Evolutionary conservation across 768 basidiomycete species (phyloP).

Genomic region (Suillus tomentosus): DNA sequence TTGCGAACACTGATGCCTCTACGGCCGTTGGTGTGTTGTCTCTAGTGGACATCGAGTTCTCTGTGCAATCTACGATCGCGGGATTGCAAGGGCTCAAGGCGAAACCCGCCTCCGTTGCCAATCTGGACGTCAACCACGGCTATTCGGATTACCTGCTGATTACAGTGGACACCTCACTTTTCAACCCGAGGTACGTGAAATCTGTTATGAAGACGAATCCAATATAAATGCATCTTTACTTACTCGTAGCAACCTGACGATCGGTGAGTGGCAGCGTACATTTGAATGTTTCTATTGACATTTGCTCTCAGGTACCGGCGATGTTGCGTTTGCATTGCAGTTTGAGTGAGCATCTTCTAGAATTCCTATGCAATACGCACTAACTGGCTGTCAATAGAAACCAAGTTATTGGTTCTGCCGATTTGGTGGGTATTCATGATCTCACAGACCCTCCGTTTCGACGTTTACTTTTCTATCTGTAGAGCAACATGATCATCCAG

Average conservation of each 20-base stretch:
- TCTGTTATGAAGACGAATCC: conserved; percentile 3
- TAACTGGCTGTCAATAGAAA: conserved; percentile 35
- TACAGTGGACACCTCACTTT: conserved; percentile 58
- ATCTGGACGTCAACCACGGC: conserved; percentile 69
- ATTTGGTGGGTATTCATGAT: conserved; percentile 42
- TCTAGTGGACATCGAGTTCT: conserved; percentile 57
- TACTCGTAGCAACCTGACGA: conserved; percentile 35
- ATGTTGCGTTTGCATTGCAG: conserved; percentile 59
- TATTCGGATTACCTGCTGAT: conserved; percentile 69
- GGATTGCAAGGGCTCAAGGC: conserved; percentile 67
- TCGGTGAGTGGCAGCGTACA: conserved; percentile 28
- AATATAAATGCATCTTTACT: conserved; percentile 3
- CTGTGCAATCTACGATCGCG: conserved; percentile 56
- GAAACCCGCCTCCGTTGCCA: conserved; percentile 54
- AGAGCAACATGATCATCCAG: conserved; percentile 57
- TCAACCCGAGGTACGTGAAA: conserved; percentile 59
- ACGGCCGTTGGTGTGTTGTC: conserved; percentile 69
- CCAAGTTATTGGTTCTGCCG: conserved; percentile 58
- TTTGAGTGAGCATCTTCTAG: conserved; percentile 47
- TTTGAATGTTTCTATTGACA: conserved; percentile 7
- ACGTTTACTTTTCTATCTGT: background rate
- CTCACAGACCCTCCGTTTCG: background rate
- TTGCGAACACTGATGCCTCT: conserved; percentile 54
- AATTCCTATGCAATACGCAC: background rate
- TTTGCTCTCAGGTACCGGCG: conserved; percentile 57